Conservation (phyloP, 1,284 basidiomycete genomes). For the Afroboletus lepidellus region DNA sequence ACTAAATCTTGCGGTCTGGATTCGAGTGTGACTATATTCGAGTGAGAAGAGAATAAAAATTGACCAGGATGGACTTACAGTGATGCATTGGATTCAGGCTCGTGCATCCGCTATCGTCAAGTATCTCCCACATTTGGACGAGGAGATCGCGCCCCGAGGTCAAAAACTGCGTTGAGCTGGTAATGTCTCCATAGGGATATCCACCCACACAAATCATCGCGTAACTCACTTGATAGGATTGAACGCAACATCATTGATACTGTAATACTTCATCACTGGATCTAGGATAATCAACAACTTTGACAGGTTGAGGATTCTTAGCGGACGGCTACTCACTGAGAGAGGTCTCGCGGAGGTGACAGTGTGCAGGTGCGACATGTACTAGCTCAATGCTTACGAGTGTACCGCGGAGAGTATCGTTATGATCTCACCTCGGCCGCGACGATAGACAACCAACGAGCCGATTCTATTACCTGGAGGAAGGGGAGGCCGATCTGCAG, state of each 20-base stretch:
- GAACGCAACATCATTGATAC: conserved; percentile 33
- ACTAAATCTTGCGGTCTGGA: conserved; percentile 32
- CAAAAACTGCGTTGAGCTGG: conserved; percentile 30
- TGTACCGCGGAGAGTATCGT: neutral
- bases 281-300: conserved; percentile 13
- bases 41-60: neutral
- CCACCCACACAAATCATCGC: neutral
- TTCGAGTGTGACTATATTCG: conserved; percentile 25
- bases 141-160: conserved; percentile 31
- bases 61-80: conserved; percentile 15
- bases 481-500: conserved; percentile 20
- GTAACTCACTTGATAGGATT: conserved; percentile 34
- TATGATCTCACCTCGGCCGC: conserved; percentile 20
- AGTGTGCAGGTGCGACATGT: conserved; percentile 23
- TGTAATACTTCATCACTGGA: conserved; percentile 31
- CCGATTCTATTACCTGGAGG: conserved; percentile 42
- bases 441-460: conserved; percentile 37
- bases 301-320: neutral
- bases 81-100: conserved; percentile 12
- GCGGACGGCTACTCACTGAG: conserved; percentile 14
- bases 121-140: conserved; percentile 31
- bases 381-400: conserved; percentile 16
- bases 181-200: neutral
- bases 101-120: conserved; percentile 14
- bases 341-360: conserved; percentile 18